A percentile compares a stretch with the other conserved stretches of the same genome.
These are phyloP conservation scores for Zygoascus meyerae DNA, from an alignment of 1,139 yeast genomes.

Conservation along the genomic window DNA sequence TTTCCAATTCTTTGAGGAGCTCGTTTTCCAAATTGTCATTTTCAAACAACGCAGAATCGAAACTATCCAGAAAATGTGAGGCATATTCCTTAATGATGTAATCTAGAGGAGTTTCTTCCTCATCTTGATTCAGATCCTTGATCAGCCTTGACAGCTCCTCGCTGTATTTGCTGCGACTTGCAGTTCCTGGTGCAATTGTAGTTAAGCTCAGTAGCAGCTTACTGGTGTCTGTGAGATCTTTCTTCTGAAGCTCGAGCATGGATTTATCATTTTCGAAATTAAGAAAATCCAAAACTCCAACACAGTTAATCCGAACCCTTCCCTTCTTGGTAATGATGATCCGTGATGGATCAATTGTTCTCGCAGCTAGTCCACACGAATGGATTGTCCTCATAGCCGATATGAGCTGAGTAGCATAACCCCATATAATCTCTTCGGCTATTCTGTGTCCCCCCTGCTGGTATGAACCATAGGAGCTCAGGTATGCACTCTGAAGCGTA, in stretches of 20 bases:
- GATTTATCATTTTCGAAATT: conserved; percentile 35
- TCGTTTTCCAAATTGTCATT: conserved; percentile 64
- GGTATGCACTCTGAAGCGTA: conserved; percentile 53
- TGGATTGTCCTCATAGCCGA: conserved; percentile 65
- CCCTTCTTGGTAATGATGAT: conserved; percentile 67
- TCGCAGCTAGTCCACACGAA: conserved; percentile 53
- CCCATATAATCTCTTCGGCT: conserved; percentile 68
- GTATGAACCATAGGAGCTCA: conserved; percentile 32
- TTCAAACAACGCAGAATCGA: conserved; percentile 50
- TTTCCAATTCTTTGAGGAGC: conserved; percentile 72
- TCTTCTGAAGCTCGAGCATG: conserved; percentile 38
- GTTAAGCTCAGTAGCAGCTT: conserved; percentile 53
- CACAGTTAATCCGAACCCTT: conserved; percentile 63
- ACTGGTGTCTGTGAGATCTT: conserved; percentile 57
- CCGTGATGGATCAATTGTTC: conserved; percentile 59
- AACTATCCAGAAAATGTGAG: conserved; percentile 21
- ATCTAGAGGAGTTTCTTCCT: background rate
- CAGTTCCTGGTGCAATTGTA: conserved; percentile 24
- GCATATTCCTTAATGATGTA: conserved; percentile 21
- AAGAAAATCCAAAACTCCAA: conserved; percentile 69
- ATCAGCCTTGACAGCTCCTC: conserved; percentile 20
- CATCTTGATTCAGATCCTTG: conserved; percentile 12
- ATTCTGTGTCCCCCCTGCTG: conserved; percentile 27
- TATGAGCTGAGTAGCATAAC: conserved; percentile 64
- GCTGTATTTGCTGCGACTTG: conserved; percentile 22